phyloP scores from a whole-genome alignment of 2,329 filamentous ascomycete genomes.

The Alternaria sp. region DNA sequence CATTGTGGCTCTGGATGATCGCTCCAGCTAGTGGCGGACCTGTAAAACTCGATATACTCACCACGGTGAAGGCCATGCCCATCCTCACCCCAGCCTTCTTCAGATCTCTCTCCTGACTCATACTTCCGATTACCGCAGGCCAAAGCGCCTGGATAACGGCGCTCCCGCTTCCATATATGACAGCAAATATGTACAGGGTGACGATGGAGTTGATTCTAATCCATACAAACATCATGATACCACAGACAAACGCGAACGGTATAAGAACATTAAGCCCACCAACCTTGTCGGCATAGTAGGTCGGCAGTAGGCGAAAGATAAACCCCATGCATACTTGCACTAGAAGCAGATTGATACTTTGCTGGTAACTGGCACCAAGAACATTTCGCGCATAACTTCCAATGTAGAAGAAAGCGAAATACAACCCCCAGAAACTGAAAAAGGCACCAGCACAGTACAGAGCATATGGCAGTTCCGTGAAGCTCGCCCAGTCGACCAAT shows the following conservation, averaged over 20 bases:
- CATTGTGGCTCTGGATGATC: constrained; percentile 36
- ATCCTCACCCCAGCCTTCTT: constrained; percentile 44
- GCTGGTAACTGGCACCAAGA: constrained; percentile 56
- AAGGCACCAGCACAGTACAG: constrained; percentile 48
- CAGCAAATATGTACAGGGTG: constrained; percentile 39
- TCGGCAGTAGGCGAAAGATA: constrained; percentile 58
- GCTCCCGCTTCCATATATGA: constrained; percentile 37
- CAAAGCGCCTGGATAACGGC: constrained; percentile 42
- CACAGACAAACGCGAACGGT: constrained; percentile 55
- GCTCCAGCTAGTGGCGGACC: constrained; percentile 46
- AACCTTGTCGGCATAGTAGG: constrained; percentile 47
- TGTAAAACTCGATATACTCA: constrained; percentile 44
- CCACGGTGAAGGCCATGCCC: constrained; percentile 48
- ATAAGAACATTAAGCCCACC: constrained; percentile 58
- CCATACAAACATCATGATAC: constrained; percentile 52
- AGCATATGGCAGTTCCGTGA: constrained; percentile 50
- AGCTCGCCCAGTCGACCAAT: constrained; percentile 51
- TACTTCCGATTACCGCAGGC: constrained; percentile 32
- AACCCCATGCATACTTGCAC: constrained; percentile 58
- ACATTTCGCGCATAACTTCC: constrained; percentile 52
- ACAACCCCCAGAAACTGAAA: constrained; percentile 48
- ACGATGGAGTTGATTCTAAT: constrained; percentile 34
- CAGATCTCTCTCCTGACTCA: constrained; percentile 43
- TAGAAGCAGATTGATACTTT: constrained; percentile 63
- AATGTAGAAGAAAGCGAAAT: constrained; percentile 56